Conservation (phyloP, 2,329 filamentous ascomycete species). For the Dendryphion nanum region DNA sequence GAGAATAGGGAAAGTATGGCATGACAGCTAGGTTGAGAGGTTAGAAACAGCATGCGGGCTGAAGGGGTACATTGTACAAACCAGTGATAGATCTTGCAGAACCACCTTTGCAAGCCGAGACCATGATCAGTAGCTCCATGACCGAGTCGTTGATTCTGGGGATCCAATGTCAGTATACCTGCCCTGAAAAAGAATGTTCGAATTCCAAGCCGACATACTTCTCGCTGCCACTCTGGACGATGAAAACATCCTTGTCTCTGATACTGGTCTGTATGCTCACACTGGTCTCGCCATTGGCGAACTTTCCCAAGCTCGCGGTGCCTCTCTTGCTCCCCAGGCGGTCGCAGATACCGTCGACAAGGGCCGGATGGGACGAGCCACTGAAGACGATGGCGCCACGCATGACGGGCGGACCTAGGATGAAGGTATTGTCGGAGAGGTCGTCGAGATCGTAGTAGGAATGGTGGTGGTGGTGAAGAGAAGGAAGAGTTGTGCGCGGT, state of each 20-base stretch:
- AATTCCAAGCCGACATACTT: conserved; percentile 53
- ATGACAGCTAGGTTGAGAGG: conserved; percentile 65
- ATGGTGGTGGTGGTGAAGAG: not conserved
- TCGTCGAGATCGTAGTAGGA: not conserved
- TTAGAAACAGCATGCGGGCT: conserved; percentile 13
- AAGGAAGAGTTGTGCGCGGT: not conserved
- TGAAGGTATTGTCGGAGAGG: conserved; percentile 20
- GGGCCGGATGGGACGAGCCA: conserved; percentile 62
- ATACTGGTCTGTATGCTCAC: conserved; percentile 66
- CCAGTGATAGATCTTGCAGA: conserved; percentile 96
- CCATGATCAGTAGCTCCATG: conserved; percentile 99
- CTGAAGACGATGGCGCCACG: conserved; percentile 67
- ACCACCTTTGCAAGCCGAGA: conserved; percentile 95
- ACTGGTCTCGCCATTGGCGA: conserved; percentile 68
- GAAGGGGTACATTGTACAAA: conserved; percentile 43
- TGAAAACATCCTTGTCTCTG: conserved; percentile 97
- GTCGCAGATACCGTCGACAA: conserved; percentile 66
- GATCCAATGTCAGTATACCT: too few species aligned
- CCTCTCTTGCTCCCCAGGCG: conserved; percentile 60
- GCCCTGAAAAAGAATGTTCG: too few species aligned
- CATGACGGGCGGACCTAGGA: conserved; percentile 50
- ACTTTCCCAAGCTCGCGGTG: conserved; percentile 62
- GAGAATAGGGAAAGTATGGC: conserved; percentile 98
- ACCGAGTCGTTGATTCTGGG: conserved; percentile 88
- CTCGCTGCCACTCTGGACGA: conserved; percentile 92